Base-by-base conservation (phyloP, 176 grass and related monocot genomes). In the Avena eriantha region DNA sequence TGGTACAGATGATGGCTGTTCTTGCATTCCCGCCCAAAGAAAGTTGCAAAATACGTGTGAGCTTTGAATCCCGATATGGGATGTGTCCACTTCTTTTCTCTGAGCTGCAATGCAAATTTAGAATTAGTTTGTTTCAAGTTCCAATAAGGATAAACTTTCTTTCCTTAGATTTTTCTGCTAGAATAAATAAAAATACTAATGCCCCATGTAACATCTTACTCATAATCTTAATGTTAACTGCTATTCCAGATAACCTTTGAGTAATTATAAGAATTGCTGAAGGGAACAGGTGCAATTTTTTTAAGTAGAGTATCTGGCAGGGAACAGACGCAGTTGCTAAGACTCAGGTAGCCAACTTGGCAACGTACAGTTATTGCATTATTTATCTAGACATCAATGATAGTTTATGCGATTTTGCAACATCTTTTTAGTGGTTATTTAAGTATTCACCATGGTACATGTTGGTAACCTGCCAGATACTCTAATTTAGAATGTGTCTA, bases 61-160 rank as follows among this genome's bases (percentile, higher is more conserved):
- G 39, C 39, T 99, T 98, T 47, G 97, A 99, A 78, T 99, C 94
- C 69, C 94, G 70, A 51, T 96, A 99, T 5, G 97, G 97, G 88
- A 99, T 90, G 87, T 99, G 97, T 34, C 77, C 97, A 81, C 92
- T 89, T 90, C 67, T 90, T 87, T 91, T 99, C 54, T 91, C 94
- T 0, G 90, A 85, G 72, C 97, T 99, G 90, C 85, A 85, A 86
- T 72, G 19, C 73, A 43, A 93, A 90, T 77, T 77, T 67, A 76
- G 8, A 74, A 51, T 78, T 71, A 55, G 31, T 86, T 48, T 74
- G 43, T 67, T 86, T 31, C 26, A 57, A 80, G 50, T 80, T 48
- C 6, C 65, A 83, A 67, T 54, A 88, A 80, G 53, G 24, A 59
- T 22, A 21, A 24, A 24, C n/a, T 34, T 46, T 55, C 7, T 57